Conservation (phyloP, 495 filamentous ascomycete genomes). For the Aspergillus saccharolyticus region DNA sequence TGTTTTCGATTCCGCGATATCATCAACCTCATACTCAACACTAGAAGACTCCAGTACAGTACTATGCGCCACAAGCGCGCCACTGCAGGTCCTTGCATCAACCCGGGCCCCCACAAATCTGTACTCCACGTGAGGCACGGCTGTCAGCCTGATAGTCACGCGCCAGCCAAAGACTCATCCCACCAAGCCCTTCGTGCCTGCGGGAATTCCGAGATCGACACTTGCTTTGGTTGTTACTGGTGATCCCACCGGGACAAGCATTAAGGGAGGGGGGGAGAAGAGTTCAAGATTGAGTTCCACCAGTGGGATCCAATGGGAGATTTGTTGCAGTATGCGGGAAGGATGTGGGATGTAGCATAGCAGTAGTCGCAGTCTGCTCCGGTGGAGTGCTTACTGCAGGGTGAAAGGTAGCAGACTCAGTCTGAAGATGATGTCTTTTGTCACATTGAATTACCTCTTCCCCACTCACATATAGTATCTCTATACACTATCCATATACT, state of each 20-base stretch:
- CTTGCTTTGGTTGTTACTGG: neutral
- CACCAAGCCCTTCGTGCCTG: neutral
- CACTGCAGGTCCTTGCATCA: neutral
- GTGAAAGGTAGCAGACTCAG: no score
- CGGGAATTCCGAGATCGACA: neutral
- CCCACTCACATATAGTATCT: no score
- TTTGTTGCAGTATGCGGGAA: neutral
- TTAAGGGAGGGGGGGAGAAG: neutral
- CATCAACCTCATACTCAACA: no score
- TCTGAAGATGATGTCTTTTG: no score
- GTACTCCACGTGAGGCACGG: no score
- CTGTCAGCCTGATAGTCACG: neutral
- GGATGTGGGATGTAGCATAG: neutral
- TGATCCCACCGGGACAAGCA: constrained; percentile 2
- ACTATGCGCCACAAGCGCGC: neutral
- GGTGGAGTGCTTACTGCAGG: neutral
- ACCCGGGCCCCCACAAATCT: no score
- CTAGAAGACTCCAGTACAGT: no score
- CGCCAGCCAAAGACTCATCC: no score
- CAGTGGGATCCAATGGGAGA: no score
- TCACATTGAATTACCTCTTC: no score
- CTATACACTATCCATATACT: no score
- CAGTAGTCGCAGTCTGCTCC: neutral
- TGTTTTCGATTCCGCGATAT: no score
- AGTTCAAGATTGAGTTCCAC: neutral